Base-by-base conservation (phyloP, 305 asterid genomes). In the Rubia peregrina region DNA sequence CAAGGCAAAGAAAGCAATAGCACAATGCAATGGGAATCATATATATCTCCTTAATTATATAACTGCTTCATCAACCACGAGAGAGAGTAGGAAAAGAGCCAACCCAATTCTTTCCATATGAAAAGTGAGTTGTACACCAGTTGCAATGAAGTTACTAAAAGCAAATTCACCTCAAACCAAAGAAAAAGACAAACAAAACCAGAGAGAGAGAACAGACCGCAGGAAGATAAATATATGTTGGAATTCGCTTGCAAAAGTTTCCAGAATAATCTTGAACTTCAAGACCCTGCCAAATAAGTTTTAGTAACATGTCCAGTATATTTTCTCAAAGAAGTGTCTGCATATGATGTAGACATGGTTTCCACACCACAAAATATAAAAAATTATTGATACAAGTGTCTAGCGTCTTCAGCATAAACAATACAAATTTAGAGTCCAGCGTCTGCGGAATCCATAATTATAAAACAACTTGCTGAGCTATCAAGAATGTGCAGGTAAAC, bases 181-280 rank as follows among this genome's bases (percentile, higher is more conserved):
- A 6, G 42, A 56, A 38, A 30, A 30, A 30, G 33, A 30, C 33
- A 30, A 30, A 3, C 33, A 30, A 30, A 30, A 30, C 33, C 33
- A 30, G 33, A 30, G 33, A 30, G 33, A 66, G 77, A 78, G 70
- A 61, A 82, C 79, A 65, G 74, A 95, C 98, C 71, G 94, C 95
- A 41, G 99, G 97, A 77, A 95, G 84, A 80, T 91, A 97, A 71
- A 95, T 90, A 78, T 95, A 98, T 38, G 99, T 88, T 61, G 99
- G 99, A 76, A 92, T 86, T 74, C 95, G 95, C 83, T 76, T 90
- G 80, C 93, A 88, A 80, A 91, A 94, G 82, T 91, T 94, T 61
- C 99, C 99, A 75, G 80, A 82, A 79, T 94, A 95, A 62, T 95
- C 99, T 81, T 90, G 94, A 78, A 95, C 96, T 87, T 95, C 96